Evolutionary conservation across 441 rosid genomes (phyloP).

Genomic region (Capsella rubella): DNA sequence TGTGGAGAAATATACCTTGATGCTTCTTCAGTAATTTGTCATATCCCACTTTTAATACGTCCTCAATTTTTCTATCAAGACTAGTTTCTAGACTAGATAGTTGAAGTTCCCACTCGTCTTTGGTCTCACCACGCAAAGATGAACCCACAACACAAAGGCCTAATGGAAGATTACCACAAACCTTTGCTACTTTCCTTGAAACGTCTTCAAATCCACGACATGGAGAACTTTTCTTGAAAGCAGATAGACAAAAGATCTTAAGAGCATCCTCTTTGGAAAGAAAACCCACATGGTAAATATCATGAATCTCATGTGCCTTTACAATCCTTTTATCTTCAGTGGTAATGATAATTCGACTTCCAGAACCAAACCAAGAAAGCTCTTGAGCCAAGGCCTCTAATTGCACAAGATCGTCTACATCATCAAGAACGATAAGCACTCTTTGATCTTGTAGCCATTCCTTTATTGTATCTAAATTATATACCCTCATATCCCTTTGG

Average conservation of each 20-base stretch:
- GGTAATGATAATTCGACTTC: slow-evolving; percentile 48
- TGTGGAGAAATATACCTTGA: slow-evolving; percentile 18
- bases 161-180: slow-evolving; percentile 40
- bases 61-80: neutral
- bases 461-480: neutral
- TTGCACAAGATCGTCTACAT: slow-evolving; percentile 20
- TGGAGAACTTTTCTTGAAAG: slow-evolving; percentile 23
- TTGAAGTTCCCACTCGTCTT: slow-evolving; percentile 18
- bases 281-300: slow-evolving; percentile 3
- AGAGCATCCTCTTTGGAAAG: slow-evolving; percentile 27
- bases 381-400: slow-evolving; percentile 1
- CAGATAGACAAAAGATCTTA: slow-evolving; percentile 36
- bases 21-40: neutral
- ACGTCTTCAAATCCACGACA: slow-evolving; percentile 8
- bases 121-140: slow-evolving; percentile 3
- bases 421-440: slow-evolving; percentile 16
- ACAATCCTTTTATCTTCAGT: slow-evolving; percentile 26
- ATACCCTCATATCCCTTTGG: neutral
- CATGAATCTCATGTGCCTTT: neutral
- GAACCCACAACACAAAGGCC: slow-evolving; percentile 42
- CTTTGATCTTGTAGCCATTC: neutral
- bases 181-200: neutral
- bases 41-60: slow-evolving; percentile 28
- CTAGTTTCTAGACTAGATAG: neutral
- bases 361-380: slow-evolving; percentile 21